These are phyloP conservation scores for Sclerospora graminicola DNA, from an alignment of 352 stramenopile species.

Conservation along the genomic window DNA sequence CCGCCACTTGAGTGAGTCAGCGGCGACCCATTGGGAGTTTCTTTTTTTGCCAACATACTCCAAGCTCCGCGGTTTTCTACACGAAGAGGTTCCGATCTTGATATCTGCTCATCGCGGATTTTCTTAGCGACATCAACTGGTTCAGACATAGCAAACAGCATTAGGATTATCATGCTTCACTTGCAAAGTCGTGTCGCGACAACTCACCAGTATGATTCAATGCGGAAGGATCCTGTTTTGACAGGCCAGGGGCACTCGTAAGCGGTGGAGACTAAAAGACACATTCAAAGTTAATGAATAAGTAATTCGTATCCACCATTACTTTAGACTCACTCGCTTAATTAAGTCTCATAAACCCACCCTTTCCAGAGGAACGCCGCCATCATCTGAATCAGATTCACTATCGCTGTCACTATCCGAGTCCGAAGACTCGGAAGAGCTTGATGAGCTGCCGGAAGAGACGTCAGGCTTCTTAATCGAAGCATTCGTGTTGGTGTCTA, in stretches of 20 bases:
- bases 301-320: conserved; percentile 15
- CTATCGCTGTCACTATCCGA: conserved; percentile 83
- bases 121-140: conserved; percentile 58
- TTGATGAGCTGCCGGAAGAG: conserved; percentile 61
- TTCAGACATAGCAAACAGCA: conserved; percentile 1
- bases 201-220: conserved; percentile 36
- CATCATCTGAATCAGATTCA: conserved; percentile 76
- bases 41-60: conserved; percentile 76
- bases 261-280: conserved; percentile 46
- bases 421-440: conserved; percentile 72
- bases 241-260: conserved; percentile 39
- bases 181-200: neutral
- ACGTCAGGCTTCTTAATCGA: conserved; percentile 26
- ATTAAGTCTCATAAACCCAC: conserved; percentile 65
- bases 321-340: conserved; percentile 28
- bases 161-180: conserved; percentile 4
- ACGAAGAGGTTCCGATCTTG: conserved; percentile 46
- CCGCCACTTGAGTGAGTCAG: conserved; percentile 45
- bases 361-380: conserved; percentile 67
- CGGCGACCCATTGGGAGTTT: conserved; percentile 48
- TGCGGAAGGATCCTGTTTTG: conserved; percentile 31
- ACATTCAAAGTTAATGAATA: conserved; percentile 26
- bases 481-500: conserved; percentile 24
- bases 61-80: conserved; percentile 80
- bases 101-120: conserved; percentile 55